Percentiles rank a stretch among this genome's conserved stretches.
phyloP scores from a whole-genome alignment of 371 early-diverging fungal genomes.

The Apophysomyces variabilis region DNA sequence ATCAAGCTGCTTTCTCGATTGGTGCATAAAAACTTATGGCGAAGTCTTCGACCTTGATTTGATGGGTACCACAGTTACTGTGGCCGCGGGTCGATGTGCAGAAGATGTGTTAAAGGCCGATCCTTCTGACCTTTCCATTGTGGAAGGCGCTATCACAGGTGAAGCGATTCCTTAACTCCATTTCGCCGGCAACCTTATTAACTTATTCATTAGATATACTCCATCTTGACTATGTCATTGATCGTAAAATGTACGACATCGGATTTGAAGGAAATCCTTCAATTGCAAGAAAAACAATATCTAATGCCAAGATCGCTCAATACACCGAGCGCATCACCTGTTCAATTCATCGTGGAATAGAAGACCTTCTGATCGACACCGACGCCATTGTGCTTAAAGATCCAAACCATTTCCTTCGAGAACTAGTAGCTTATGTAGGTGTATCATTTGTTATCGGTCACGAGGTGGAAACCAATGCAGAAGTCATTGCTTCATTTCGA shows the following conservation, averaged over 20 bases:
- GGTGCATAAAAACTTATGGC: slow-evolving; percentile 38
- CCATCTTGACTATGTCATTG: slow-evolving; percentile 34
- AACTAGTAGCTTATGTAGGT: slow-evolving; percentile 44
- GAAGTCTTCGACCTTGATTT: slow-evolving; percentile 35
- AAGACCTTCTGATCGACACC: slow-evolving; percentile 15
- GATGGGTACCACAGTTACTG: slow-evolving; percentile 28
- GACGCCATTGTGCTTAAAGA: slow-evolving; percentile 15
- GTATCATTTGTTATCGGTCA: slow-evolving; percentile 35
- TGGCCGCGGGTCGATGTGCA: slow-evolving; percentile 27
- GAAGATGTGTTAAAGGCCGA: slow-evolving; percentile 40
- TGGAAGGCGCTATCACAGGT: slow-evolving; percentile 23
- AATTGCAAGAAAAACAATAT: slow-evolving; percentile 27
- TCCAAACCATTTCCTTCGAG: slow-evolving; percentile 29
- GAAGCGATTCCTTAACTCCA: too few species aligned
- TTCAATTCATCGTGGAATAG: slow-evolving; percentile 21
- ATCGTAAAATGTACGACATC: slow-evolving; percentile 28
- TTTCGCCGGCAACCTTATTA: too few species aligned
- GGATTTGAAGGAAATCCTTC: neutral
- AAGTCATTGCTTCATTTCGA: slow-evolving; percentile 39
- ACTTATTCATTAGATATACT: slow-evolving; percentile 25
- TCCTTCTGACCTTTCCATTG: slow-evolving; percentile 26
- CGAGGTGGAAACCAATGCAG: slow-evolving; percentile 27
- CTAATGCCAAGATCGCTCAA: slow-evolving; percentile 17
- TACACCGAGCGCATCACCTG: too few species aligned
- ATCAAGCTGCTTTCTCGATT: slow-evolving; percentile 33